Conservation (phyloP, 2,329 filamentous ascomycete genomes). For the Ophiostoma ulmi region DNA sequence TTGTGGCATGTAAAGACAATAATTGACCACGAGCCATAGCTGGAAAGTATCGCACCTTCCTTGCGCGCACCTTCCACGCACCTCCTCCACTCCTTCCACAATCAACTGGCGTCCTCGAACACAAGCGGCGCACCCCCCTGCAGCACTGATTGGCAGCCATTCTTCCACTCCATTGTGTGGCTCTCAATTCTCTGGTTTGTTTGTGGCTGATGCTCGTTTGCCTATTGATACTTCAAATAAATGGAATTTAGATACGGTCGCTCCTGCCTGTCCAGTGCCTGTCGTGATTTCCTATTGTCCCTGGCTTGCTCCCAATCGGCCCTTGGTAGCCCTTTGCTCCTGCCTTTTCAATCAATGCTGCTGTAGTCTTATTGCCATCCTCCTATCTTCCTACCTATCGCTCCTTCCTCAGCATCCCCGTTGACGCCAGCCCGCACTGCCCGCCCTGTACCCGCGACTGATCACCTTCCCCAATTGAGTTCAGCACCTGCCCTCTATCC, state of each 20-base stretch:
- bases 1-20: too few relatives aligned
- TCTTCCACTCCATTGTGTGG: neutral
- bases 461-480: slow-evolving; percentile 21
- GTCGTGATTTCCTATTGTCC: neutral
- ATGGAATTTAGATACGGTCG: neutral
- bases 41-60: neutral
- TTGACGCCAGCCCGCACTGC: slow-evolving; percentile 17
- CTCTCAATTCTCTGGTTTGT: neutral
- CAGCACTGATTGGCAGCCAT: neutral
- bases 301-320: neutral
- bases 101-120: neutral
- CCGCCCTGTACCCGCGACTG: slow-evolving; percentile 15
- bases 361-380: neutral
- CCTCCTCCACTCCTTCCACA: slow-evolving; percentile 7
- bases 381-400: neutral
- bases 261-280: neutral
- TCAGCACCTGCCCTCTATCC: slow-evolving; percentile 6
- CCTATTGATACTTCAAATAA: neutral
- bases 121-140: neutral
- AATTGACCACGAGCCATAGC: neutral
- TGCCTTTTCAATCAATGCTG: neutral
- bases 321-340: slow-evolving; percentile 3
- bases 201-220: neutral
- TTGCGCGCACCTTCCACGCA: neutral
- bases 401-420: slow-evolving; percentile 6